phyloP scores from a whole-genome alignment of 495 filamentous ascomycete genomes.

The Platismatia glauca region DNA sequence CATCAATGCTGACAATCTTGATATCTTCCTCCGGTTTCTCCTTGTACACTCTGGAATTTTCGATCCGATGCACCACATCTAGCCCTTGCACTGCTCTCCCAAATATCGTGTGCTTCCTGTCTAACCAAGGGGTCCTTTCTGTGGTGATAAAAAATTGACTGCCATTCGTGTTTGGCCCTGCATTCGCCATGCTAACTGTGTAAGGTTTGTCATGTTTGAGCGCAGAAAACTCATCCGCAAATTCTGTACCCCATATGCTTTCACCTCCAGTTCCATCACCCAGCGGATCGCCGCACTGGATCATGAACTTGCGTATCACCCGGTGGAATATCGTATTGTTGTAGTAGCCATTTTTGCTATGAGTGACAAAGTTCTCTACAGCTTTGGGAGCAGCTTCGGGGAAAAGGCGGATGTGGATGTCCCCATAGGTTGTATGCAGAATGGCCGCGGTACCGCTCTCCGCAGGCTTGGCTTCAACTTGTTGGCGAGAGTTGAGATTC shows the following conservation, averaged over 20 bases:
- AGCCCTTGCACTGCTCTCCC: constrained; percentile 80
- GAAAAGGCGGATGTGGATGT: constrained; percentile 91
- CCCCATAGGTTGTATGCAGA: constrained; percentile 87
- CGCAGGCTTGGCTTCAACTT: constrained; percentile 46
- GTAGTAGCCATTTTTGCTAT: constrained; percentile 83
- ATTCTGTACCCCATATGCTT: constrained; percentile 93
- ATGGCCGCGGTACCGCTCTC: constrained; percentile 72
- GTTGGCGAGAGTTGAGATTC: constrained; percentile 38
- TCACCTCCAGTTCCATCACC: constrained; percentile 95
- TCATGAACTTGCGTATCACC: constrained; percentile 98
- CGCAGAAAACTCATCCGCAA: constrained; percentile 88
- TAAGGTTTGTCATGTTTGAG: constrained; percentile 94
- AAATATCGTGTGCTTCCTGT: constrained; percentile 94
- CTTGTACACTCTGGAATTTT: constrained; percentile 84
- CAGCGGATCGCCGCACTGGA: constrained; percentile 83
- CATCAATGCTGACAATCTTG: constrained; percentile 87
- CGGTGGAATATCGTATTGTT: constrained; percentile 97
- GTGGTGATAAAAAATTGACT: constrained; percentile 99
- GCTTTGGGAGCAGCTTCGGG: constrained; percentile 87
- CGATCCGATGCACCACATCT: constrained; percentile 95
- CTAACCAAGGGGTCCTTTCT: constrained; percentile 92
- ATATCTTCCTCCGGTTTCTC: constrained; percentile 96
- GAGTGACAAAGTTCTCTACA: constrained; percentile 98
- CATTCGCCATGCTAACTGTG: constrained; percentile 95
- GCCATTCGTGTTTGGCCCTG: constrained; percentile 68